These are phyloP conservation scores for Candida silvatica DNA, from an alignment of 805 yeast species.

Conservation along the genomic window DNA sequence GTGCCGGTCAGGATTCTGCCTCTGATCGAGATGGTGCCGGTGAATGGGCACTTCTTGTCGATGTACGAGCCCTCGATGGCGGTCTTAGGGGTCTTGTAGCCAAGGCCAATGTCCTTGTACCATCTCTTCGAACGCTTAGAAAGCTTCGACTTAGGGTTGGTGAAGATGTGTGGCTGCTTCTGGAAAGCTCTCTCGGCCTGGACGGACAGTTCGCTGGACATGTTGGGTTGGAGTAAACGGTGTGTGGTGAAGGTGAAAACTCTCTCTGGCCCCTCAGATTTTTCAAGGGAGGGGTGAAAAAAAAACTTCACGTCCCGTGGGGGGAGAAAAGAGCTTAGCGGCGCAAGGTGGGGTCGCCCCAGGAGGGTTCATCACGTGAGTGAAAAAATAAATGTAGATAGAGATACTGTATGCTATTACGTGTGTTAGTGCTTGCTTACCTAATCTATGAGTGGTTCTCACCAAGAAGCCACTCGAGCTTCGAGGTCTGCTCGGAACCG, in stretches of 20 bases:
- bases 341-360: too few species aligned
- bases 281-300: too few species aligned
- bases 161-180: slow-evolving; percentile 99
- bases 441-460: neutral
- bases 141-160: slow-evolving; percentile 99
- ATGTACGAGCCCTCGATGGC: slow-evolving; percentile 98
- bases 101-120: slow-evolving; percentile 99
- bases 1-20: slow-evolving; percentile 99
- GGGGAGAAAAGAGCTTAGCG: too few species aligned
- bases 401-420: too few species aligned
- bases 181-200: slow-evolving; percentile 99
- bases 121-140: slow-evolving; percentile 99
- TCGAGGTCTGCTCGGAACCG: slow-evolving; percentile 23
- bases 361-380: too few species aligned
- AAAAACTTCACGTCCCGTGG: too few species aligned
- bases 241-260: neutral
- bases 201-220: slow-evolving; percentile 99
- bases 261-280: too few species aligned
- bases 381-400: too few species aligned
- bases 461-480: slow-evolving; percentile 30
- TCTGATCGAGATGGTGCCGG: slow-evolving; percentile 95
- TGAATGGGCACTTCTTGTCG: slow-evolving; percentile 99
- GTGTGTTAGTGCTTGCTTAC: too few species aligned
- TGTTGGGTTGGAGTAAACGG: slow-evolving; percentile 20
- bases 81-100: slow-evolving; percentile 99